These are phyloP conservation scores for Podaxis sp. DNA, from an alignment of 768 basidiomycete species.

Conservation along the genomic window DNA sequence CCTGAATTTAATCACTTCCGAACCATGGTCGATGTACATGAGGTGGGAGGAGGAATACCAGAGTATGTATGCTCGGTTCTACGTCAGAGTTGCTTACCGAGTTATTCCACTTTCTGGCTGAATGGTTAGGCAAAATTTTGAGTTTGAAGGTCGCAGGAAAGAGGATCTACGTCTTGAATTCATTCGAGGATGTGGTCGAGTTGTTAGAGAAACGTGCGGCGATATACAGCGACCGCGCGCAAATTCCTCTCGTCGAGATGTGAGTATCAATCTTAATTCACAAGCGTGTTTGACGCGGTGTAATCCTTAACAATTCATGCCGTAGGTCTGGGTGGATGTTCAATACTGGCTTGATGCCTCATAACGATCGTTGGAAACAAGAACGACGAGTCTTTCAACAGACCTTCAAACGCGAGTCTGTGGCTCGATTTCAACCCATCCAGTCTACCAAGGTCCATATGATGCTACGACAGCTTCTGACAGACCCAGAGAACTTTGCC, in stretches of 20 bases:
- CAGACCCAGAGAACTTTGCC: slow-evolving; percentile 6
- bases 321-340: slow-evolving; percentile 10
- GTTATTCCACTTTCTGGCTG: not conserved
- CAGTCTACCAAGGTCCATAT: slow-evolving; percentile 5
- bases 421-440: not conserved
- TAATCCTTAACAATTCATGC: no score
- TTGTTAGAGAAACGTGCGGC: slow-evolving; percentile 9
- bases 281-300: not conserved
- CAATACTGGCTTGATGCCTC: slow-evolving; percentile 10
- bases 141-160: slow-evolving; percentile 2
- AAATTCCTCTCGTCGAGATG: slow-evolving; percentile 3
- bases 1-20: not conserved
- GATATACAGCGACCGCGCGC: slow-evolving; percentile 3
- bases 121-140: slow-evolving; percentile 6
- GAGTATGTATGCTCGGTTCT: not conserved
- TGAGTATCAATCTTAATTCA: not conserved
- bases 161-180: not conserved
- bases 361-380: slow-evolving; percentile 6
- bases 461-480: slow-evolving; percentile 1
- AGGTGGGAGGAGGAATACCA: not conserved
- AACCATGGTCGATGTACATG: slow-evolving; percentile 8
- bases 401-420: slow-evolving; percentile 10
- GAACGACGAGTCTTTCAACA: slow-evolving; percentile 8
- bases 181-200: slow-evolving; percentile 4
- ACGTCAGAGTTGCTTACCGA: not conserved